Percentiles rank a stretch among this genome's conserved stretches.
Conservation (phyloP, 2,329 filamentous ascomycete genomes). For the Mycosphaerella sp. region DNA sequence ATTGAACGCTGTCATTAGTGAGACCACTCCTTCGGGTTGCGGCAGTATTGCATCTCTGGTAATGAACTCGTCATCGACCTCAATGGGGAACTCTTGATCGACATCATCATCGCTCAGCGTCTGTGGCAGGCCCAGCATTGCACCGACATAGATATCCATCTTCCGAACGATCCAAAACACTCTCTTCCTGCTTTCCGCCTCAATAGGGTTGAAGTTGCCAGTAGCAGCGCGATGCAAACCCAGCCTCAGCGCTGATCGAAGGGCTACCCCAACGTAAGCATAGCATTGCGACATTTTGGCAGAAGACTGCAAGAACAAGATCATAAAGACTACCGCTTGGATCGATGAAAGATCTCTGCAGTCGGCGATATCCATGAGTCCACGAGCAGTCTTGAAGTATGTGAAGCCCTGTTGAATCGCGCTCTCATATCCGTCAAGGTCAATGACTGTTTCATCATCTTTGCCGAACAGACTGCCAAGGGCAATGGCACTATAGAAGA, state of each 20-base stretch:
- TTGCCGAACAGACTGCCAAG: slow-evolving; percentile 45
- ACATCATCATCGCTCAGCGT: slow-evolving; percentile 52
- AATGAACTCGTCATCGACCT: slow-evolving; percentile 62
- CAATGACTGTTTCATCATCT: slow-evolving; percentile 32
- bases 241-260: slow-evolving; percentile 47
- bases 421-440: slow-evolving; percentile 40
- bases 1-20: slow-evolving; percentile 55
- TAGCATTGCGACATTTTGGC: slow-evolving; percentile 49
- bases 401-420: slow-evolving; percentile 46
- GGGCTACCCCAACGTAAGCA: slow-evolving; percentile 46
- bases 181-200: slow-evolving; percentile 46
- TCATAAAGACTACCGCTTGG: slow-evolving; percentile 50
- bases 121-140: slow-evolving; percentile 45
- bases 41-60: slow-evolving; percentile 45
- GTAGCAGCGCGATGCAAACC: slow-evolving; percentile 46
- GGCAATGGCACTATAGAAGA: slow-evolving; percentile 45
- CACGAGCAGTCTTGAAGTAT: slow-evolving; percentile 45
- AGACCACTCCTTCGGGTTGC: slow-evolving; percentile 50
- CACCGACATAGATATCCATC: slow-evolving; percentile 49
- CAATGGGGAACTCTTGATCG: slow-evolving; percentile 79
- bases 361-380: slow-evolving; percentile 48
- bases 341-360: slow-evolving; percentile 46
- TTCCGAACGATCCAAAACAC: slow-evolving; percentile 48
- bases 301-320: slow-evolving; percentile 47
- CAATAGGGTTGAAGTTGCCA: slow-evolving; percentile 43